These are phyloP conservation scores for Quercus suber DNA, from an alignment of 306 rosid species.

Conservation along the genomic window DNA sequence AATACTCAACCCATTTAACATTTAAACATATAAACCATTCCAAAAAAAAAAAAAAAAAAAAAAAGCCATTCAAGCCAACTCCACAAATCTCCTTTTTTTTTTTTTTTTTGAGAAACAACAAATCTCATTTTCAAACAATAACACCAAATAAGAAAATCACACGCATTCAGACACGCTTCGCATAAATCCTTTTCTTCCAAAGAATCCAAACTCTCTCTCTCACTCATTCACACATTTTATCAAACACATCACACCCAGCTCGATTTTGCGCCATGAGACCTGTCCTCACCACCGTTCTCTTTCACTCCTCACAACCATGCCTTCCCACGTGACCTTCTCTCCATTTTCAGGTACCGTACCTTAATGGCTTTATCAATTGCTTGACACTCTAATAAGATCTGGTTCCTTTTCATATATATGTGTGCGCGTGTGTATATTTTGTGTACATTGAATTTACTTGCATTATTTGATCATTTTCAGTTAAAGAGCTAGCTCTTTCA, in stretches of 20 bases:
- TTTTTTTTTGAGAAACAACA: too few relatives aligned
- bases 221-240: background rate
- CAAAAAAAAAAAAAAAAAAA: too few relatives aligned
- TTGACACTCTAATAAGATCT: constrained; percentile 17
- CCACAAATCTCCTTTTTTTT: too few relatives aligned
- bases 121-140: background rate
- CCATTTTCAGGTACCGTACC: constrained; percentile 21
- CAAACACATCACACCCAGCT: background rate
- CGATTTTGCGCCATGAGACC: constrained; percentile 22
- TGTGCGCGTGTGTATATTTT: background rate
- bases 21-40: too few relatives aligned
- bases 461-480: constrained; percentile 8
- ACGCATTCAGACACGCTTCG: background rate
- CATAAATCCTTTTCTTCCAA: constrained; percentile 14
- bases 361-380: constrained; percentile 22
- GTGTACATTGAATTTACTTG: background rate
- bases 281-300: background rate
- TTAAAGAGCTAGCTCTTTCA: constrained; percentile 12
- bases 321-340: constrained; percentile 13
- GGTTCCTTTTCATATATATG: background rate
- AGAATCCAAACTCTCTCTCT: background rate
- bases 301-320: background rate
- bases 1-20: too few relatives aligned
- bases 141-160: background rate
- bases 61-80: too few relatives aligned